Conservation (phyloP, 257 asterid species). For the Cordia subcordata region DNA sequence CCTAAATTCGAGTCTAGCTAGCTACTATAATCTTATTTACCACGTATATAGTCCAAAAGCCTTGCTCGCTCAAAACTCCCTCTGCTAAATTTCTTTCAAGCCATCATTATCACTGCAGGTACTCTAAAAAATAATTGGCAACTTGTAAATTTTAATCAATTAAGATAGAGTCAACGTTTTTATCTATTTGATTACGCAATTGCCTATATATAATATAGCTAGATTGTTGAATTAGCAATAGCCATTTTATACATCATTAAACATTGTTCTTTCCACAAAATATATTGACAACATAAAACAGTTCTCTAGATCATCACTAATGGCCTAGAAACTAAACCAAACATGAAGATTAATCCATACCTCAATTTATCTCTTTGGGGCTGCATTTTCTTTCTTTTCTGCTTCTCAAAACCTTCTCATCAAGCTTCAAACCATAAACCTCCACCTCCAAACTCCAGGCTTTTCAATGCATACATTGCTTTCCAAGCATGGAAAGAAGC, state of each 20-base stretch:
- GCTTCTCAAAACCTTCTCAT: neutral
- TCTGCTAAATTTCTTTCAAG: neutral
- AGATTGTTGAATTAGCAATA: neutral
- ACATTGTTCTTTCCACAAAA: too few species aligned
- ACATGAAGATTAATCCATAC: neutral
- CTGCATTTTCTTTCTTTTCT: neutral
- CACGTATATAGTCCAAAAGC: too few species aligned
- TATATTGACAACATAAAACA: neutral
- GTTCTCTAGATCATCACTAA: neutral
- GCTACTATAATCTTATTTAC: too few species aligned
- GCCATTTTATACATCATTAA: too few species aligned
- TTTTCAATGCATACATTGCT: slow-evolving; percentile 58
- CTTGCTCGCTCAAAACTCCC: too few species aligned
- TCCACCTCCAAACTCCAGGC: slow-evolving; percentile 28
- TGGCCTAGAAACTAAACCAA: neutral
- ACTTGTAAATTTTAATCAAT: neutral
- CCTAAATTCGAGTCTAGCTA: too few species aligned
- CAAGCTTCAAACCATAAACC: neutral
- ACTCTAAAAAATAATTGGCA: neutral
- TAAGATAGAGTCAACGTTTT: neutral
- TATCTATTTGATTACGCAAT: too few species aligned
- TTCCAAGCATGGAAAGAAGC: slow-evolving; percentile 59
- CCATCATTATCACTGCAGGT: neutral
- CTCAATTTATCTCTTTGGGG: neutral
- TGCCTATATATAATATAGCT: neutral